A percentile compares a stretch with the other conserved stretches of the same genome.
Evolutionary conservation across 1,284 basidiomycete genomes (phyloP).

Genomic region (Meripilus lineatus): DNA sequence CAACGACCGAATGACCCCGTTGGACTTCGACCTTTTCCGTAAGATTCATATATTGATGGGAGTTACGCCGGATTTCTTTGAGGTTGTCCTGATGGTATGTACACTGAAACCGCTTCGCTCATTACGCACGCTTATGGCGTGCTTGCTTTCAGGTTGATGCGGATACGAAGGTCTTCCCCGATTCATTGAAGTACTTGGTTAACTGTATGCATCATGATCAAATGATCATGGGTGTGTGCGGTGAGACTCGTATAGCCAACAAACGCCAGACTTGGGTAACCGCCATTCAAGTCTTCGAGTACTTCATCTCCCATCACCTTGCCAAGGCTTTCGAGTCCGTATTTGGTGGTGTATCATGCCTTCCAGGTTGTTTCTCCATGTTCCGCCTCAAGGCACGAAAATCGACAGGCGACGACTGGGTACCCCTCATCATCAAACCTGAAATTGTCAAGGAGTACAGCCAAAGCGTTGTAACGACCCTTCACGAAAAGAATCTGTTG

Average conservation of each 20-base stretch:
- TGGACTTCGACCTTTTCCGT: constrained; percentile 98
- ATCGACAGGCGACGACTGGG: constrained; percentile 88
- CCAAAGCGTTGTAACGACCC: constrained; percentile 87
- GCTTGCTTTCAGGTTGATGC: constrained; percentile 78
- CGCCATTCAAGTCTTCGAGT: constrained; percentile 96
- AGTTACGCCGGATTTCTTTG: constrained; percentile 99
- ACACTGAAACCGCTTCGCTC: neutral
- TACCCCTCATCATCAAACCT: constrained; percentile 95
- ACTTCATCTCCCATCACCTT: constrained; percentile 98
- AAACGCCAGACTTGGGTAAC: constrained; percentile 98
- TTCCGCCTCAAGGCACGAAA: constrained; percentile 96
- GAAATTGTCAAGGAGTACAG: constrained; percentile 98
- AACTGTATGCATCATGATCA: constrained; percentile 99
- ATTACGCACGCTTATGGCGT: constrained; percentile 3
- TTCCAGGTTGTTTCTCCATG: constrained; percentile 99
- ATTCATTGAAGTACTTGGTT: constrained; percentile 82
- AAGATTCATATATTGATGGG: constrained; percentile 97
- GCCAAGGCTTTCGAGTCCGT: constrained; percentile 99
- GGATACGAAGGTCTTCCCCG: constrained; percentile 90
- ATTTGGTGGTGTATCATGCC: constrained; percentile 98
- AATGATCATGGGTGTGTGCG: constrained; percentile 98
- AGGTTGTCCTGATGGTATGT: constrained; percentile 93
- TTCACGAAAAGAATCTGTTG: constrained; percentile 98
- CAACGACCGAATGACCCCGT: constrained; percentile 96
- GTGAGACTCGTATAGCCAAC: constrained; percentile 98